Conservation (phyloP, 345 rosid species). For the Brassica cretica region DNA sequence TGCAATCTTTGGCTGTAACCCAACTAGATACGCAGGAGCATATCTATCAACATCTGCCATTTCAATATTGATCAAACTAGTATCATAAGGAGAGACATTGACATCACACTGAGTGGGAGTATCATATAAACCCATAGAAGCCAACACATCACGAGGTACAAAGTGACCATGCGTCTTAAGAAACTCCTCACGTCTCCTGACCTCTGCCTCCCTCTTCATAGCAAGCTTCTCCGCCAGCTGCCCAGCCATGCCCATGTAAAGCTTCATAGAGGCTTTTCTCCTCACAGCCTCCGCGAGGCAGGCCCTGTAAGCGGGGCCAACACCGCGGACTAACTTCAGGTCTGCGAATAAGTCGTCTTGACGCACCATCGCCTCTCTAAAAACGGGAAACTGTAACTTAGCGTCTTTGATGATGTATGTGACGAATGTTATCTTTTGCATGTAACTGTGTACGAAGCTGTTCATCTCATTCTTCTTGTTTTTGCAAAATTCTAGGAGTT, state of each 20-base stretch:
- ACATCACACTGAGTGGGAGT: slow-evolving; percentile 94
- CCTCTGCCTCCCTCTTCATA: slow-evolving; percentile 76
- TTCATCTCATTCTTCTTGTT: slow-evolving; percentile 92
- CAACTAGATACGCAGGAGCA: slow-evolving; percentile 81
- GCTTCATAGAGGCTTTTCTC: slow-evolving; percentile 91
- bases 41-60: slow-evolving; percentile 67
- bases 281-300: slow-evolving; percentile 95
- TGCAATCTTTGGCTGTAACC: slow-evolving; percentile 52
- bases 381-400: slow-evolving; percentile 90
- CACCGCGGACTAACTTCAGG: slow-evolving; percentile 69
- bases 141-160: slow-evolving; percentile 74
- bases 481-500: slow-evolving; percentile 71
- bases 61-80: slow-evolving; percentile 74
- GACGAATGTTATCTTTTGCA: slow-evolving; percentile 75
- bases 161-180: slow-evolving; percentile 61
- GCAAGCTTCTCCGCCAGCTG: slow-evolving; percentile 97
- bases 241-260: slow-evolving; percentile 99
- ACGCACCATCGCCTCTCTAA: slow-evolving; percentile 81
- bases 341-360: slow-evolving; percentile 76
- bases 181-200: slow-evolving; percentile 91
- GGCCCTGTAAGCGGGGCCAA: slow-evolving; percentile 94
- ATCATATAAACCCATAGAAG: slow-evolving; percentile 81
- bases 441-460: slow-evolving; percentile 70
- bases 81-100: slow-evolving; percentile 81
- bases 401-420: slow-evolving; percentile 81